Conservation (phyloP, 768 basidiomycete species). For the Pisolithus microcarpus region DNA sequence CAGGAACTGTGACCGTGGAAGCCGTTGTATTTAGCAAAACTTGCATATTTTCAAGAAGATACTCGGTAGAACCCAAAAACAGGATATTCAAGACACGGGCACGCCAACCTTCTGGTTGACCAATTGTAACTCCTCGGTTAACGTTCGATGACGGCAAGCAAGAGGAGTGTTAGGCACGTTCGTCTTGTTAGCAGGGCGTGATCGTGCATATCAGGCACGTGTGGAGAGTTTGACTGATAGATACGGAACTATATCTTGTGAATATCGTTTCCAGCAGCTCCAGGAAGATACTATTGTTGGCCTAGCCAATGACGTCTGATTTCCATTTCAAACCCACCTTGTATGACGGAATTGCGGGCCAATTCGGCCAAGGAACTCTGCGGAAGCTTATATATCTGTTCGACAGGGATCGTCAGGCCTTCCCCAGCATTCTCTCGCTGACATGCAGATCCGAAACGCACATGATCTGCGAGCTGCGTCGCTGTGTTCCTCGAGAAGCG, state of each 20-base stretch:
- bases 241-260: constrained; percentile 66
- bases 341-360: constrained; percentile 94
- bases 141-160: constrained; percentile 84
- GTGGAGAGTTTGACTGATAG: neutral
- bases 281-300: constrained; percentile 87
- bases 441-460: constrained; percentile 28
- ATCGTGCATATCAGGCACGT: constrained; percentile 5
- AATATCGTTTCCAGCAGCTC: constrained; percentile 91
- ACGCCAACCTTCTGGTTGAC: constrained; percentile 34
- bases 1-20: no score
- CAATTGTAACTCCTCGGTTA: constrained; percentile 78
- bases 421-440: neutral
- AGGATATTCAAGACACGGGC: constrained; percentile 1
- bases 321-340: constrained; percentile 98
- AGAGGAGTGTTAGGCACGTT: constrained; percentile 92
- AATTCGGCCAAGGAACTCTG: constrained; percentile 93
- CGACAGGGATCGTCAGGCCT: constrained; percentile 1
- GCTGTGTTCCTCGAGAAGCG: constrained; percentile 92
- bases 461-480: constrained; percentile 98
- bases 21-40: no score
- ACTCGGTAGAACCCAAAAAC: neutral
- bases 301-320: constrained; percentile 95
- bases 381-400: constrained; percentile 90
- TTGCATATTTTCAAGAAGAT: neutral
- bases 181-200: constrained; percentile 46